Conservation (phyloP, 78 protist genomes). For the Dictyostelium firmibasis region DNA sequence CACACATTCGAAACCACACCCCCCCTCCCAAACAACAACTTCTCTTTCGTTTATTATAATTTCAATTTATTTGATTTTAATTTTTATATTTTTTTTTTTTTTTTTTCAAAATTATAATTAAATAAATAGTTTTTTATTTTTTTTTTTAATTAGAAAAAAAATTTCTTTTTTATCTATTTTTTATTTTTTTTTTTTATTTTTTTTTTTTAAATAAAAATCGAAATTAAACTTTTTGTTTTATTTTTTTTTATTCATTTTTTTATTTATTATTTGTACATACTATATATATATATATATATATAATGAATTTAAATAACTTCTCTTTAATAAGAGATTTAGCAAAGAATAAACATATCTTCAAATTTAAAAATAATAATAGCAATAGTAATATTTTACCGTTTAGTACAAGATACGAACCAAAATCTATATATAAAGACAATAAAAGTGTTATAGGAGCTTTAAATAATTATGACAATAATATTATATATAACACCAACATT, state of each 20-base stretch:
- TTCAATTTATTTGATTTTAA: background rate
- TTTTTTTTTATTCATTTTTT: too few species aligned
- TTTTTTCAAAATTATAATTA: background rate
- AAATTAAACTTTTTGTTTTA: too few species aligned
- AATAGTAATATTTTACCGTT: background rate
- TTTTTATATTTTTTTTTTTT: background rate
- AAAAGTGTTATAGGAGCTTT: background rate
- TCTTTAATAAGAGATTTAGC: background rate
- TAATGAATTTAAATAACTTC: slow-evolving; percentile 12
- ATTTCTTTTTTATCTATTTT: background rate
- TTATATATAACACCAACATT: background rate
- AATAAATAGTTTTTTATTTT: background rate
- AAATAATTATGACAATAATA: background rate
- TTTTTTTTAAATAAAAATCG: background rate
- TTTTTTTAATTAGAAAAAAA: background rate
- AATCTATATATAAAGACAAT: background rate
- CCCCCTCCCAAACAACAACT: background rate
- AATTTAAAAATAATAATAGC: background rate
- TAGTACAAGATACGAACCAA: background rate
- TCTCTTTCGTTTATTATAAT: background rate
- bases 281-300: background rate
- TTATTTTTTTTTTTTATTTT: background rate
- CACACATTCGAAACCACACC: background rate
- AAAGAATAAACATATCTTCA: background rate
- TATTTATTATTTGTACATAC: background rate